Percentiles rank a stretch among this genome's conserved stretches.
Conservation (phyloP, 345 rosid species). For the Trapa incisa region DNA sequence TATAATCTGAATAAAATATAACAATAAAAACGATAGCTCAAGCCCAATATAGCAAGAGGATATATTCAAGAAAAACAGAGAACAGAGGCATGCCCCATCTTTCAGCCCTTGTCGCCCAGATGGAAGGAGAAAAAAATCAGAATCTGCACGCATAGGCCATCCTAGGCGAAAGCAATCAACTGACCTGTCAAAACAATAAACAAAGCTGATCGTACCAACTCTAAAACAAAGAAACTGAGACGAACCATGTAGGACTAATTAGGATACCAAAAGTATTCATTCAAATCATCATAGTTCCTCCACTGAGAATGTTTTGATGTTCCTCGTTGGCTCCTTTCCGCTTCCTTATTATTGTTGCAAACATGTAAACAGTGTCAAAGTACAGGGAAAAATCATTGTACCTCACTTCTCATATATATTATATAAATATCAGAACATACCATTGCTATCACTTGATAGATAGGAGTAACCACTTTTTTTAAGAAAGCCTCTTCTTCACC, state of each 20-base stretch:
- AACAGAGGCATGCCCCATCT: slow-evolving; percentile 42
- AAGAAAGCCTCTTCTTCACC: slow-evolving; percentile 86
- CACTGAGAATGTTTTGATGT: slow-evolving; percentile 96
- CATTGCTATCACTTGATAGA: slow-evolving; percentile 70
- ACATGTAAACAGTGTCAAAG: slow-evolving; percentile 3
- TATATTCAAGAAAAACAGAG: background rate
- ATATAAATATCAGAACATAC: slow-evolving; percentile 17
- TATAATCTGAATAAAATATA: background rate
- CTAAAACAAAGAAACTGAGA: slow-evolving; percentile 5
- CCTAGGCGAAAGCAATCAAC: slow-evolving; percentile 94
- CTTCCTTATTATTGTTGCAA: slow-evolving; percentile 48
- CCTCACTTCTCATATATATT: background rate
- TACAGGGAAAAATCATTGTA: background rate
- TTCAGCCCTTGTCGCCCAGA: slow-evolving; percentile 27
- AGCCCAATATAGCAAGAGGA: background rate
- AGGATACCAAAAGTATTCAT: slow-evolving; percentile 87
- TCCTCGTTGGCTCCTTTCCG: slow-evolving; percentile 68
- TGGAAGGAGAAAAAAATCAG: slow-evolving; percentile 67
- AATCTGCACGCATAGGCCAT: slow-evolving; percentile 99
- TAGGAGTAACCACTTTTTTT: slow-evolving; percentile 89
- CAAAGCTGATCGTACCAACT: background rate
- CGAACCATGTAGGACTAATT: background rate
- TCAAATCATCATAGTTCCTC: slow-evolving; percentile 98
- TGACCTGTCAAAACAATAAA: slow-evolving; percentile 38
- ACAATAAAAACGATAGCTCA: background rate